Conservation (phyloP, 1,284 basidiomycete genomes). For the Marasmius sp. region DNA sequence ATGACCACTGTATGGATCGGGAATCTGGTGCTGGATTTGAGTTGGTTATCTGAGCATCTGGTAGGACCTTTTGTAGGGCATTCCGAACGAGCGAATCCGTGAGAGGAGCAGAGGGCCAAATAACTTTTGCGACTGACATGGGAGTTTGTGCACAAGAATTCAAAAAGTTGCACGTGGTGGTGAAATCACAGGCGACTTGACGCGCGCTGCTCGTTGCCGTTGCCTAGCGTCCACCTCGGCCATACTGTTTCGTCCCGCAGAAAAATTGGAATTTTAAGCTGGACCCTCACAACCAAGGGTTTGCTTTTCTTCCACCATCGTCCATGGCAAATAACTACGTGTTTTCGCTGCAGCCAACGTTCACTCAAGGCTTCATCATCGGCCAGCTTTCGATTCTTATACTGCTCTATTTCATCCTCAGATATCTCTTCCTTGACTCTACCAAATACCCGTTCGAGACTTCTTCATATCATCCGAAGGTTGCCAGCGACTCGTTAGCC, state of each 20-base stretch:
- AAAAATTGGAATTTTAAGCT: background rate
- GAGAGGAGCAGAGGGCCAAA: slow-evolving; percentile 79
- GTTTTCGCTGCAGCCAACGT: slow-evolving; percentile 75
- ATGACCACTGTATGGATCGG: slow-evolving; percentile 70
- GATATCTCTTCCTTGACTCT: slow-evolving; percentile 80
- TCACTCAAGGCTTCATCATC: slow-evolving; percentile 79
- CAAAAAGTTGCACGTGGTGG: slow-evolving; percentile 1
- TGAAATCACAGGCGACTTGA: slow-evolving; percentile 3
- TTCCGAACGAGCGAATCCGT: slow-evolving; percentile 68
- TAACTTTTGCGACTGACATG: slow-evolving; percentile 47
- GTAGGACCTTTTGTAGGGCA: slow-evolving; percentile 40
- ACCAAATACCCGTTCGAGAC: slow-evolving; percentile 53
- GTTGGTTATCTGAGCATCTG: slow-evolving; percentile 11
- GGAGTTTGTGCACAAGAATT: background rate
- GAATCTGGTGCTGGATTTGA: slow-evolving; percentile 33
- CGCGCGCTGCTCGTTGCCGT: background rate
- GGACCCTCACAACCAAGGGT: background rate
- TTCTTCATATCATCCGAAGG: slow-evolving; percentile 56
- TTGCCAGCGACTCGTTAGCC: slow-evolving; percentile 42
- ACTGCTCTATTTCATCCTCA: slow-evolving; percentile 69
- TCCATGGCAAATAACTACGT: slow-evolving; percentile 62
- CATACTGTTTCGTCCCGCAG: background rate
- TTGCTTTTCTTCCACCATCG: background rate
- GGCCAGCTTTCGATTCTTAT: slow-evolving; percentile 78
- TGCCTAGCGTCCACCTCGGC: background rate